Percentiles rank a stretch among this genome's conserved stretches.
These are phyloP conservation scores for Phytopythium chamaehyphon DNA, from an alignment of 352 stramenopile genomes.

Conservation along the genomic window DNA sequence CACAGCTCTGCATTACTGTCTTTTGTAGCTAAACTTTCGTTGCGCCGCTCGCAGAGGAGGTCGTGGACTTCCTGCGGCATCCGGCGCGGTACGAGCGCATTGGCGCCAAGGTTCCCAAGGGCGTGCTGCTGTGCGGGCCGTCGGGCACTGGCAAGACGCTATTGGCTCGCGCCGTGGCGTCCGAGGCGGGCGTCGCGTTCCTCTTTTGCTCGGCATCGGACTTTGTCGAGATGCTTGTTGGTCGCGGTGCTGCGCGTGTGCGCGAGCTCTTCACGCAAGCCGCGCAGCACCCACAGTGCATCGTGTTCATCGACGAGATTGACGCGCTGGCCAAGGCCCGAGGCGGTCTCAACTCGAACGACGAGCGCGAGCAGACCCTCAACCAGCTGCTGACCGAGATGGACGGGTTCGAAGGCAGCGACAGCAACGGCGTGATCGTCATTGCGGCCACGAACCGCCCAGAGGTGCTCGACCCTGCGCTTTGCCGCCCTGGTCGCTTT, in stretches of 20 bases:
- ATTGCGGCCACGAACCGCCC: slow-evolving; percentile 96
- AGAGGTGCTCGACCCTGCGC: slow-evolving; percentile 93
- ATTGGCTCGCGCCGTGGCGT: slow-evolving; percentile 89
- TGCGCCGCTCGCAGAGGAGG: slow-evolving; percentile 45
- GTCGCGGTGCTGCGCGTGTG: slow-evolving; percentile 91
- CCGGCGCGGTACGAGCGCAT: slow-evolving; percentile 91
- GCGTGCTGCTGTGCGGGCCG: slow-evolving; percentile 92
- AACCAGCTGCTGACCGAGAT: slow-evolving; percentile 92
- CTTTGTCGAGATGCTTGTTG: slow-evolving; percentile 97
- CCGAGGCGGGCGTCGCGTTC: slow-evolving; percentile 93
- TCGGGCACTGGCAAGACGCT: slow-evolving; percentile 95
- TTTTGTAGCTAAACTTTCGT: not conserved
- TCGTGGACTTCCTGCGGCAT: slow-evolving; percentile 95
- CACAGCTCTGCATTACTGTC: not conserved
- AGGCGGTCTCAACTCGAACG: slow-evolving; percentile 89
- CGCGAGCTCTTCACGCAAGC: slow-evolving; percentile 93
- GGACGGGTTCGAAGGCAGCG: slow-evolving; percentile 91
- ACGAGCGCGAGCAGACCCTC: slow-evolving; percentile 95
- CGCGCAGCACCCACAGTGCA: slow-evolving; percentile 92
- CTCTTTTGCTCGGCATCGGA: slow-evolving; percentile 95
- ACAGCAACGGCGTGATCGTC: slow-evolving; percentile 88
- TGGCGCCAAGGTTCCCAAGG: slow-evolving; percentile 90
- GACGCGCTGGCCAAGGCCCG: slow-evolving; percentile 90
- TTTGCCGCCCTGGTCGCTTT: slow-evolving; percentile 96
- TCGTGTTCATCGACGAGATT: slow-evolving; percentile 98